phyloP scores from a whole-genome alignment of 2,329 filamentous ascomycete genomes.

The Acrocalymma vagum region DNA sequence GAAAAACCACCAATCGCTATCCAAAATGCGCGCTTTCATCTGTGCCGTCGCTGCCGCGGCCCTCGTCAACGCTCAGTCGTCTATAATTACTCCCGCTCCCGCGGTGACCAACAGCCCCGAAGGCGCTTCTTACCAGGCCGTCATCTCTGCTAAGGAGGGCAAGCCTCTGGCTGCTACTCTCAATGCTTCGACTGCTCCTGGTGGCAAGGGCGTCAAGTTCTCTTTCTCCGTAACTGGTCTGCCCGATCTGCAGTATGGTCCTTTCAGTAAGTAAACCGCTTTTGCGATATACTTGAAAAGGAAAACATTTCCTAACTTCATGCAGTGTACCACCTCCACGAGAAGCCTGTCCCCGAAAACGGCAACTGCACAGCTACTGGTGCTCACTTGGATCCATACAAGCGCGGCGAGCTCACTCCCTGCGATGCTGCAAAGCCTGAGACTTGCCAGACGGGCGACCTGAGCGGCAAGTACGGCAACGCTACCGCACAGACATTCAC shows the following conservation, averaged over 20 bases:
- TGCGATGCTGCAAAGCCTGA: slow-evolving; percentile 48
- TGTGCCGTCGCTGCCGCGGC: slow-evolving; percentile 38
- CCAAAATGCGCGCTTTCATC: slow-evolving; percentile 43
- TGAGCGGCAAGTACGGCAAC: slow-evolving; percentile 56
- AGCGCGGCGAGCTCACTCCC: slow-evolving; percentile 45
- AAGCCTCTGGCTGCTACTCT: slow-evolving; percentile 47
- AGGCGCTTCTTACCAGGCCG: slow-evolving; percentile 50
- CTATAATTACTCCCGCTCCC: slow-evolving; percentile 39
- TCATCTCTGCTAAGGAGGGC: slow-evolving; percentile 41
- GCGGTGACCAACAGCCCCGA: slow-evolving; percentile 46
- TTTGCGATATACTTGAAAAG: not conserved
- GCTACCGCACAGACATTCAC: slow-evolving; percentile 40
- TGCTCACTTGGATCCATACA: slow-evolving; percentile 54
- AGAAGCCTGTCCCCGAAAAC: slow-evolving; percentile 49
- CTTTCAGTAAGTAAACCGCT: slow-evolving; percentile 47
- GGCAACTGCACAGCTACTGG: slow-evolving; percentile 55
- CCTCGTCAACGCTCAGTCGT: slow-evolving; percentile 36
- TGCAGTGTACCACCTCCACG: slow-evolving; percentile 56
- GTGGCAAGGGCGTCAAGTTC: slow-evolving; percentile 52
- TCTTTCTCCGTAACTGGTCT: slow-evolving; percentile 51
- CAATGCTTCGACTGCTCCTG: slow-evolving; percentile 36
- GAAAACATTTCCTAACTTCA: slow-evolving; percentile 4
- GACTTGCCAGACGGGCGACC: slow-evolving; percentile 55
- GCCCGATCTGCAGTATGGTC: slow-evolving; percentile 51
- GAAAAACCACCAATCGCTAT: slow-evolving; percentile 15